These are phyloP conservation scores for Haberlea rhodopensis DNA, from an alignment of 257 asterid genomes.

Conservation along the genomic window DNA sequence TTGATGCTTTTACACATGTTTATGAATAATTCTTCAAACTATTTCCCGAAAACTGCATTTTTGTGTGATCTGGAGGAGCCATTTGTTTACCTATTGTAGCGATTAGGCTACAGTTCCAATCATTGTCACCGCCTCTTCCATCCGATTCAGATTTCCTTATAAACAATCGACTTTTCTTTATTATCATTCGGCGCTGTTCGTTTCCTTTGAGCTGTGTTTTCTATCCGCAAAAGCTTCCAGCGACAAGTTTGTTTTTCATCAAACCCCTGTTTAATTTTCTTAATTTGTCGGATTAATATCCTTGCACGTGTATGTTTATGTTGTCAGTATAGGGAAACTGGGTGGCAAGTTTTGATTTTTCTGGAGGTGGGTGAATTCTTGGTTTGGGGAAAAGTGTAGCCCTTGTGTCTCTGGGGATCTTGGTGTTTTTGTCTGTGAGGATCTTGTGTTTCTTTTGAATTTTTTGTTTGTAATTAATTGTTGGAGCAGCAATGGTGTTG, in stretches of 20 bases:
- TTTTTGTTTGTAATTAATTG: too few relatives aligned
- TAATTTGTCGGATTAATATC: slow-evolving; percentile 8
- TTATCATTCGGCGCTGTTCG: slow-evolving; percentile 12
- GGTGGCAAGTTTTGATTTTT: slow-evolving; percentile 16
- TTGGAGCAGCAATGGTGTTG: slow-evolving; percentile 40
- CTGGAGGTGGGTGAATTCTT: slow-evolving; percentile 2
- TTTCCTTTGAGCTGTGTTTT: slow-evolving; percentile 1
- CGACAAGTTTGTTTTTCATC: slow-evolving; percentile 11
- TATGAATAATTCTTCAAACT: neutral
- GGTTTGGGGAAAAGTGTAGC: slow-evolving; percentile 1
- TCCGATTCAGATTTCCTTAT: slow-evolving; percentile 20
- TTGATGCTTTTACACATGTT: slow-evolving; percentile 1
- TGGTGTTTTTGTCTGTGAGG: slow-evolving; percentile 10
- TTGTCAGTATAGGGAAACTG: slow-evolving; percentile 8
- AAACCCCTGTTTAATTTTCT: slow-evolving; percentile 10
- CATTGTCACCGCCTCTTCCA: slow-evolving; percentile 22
- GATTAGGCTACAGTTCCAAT: slow-evolving; percentile 18
- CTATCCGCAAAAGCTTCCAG: neutral
- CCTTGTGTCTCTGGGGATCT: slow-evolving; percentile 2
- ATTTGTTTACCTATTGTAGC: slow-evolving; percentile 15
- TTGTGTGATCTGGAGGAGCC: slow-evolving; percentile 20
- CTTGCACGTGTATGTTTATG: too few relatives aligned
- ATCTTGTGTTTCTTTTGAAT: slow-evolving; percentile 14
- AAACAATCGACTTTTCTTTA: neutral
- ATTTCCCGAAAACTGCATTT: neutral